Base-by-base conservation (phyloP, 2,329 filamentous ascomycete genomes). In the Colletotrichum musicola region DNA sequence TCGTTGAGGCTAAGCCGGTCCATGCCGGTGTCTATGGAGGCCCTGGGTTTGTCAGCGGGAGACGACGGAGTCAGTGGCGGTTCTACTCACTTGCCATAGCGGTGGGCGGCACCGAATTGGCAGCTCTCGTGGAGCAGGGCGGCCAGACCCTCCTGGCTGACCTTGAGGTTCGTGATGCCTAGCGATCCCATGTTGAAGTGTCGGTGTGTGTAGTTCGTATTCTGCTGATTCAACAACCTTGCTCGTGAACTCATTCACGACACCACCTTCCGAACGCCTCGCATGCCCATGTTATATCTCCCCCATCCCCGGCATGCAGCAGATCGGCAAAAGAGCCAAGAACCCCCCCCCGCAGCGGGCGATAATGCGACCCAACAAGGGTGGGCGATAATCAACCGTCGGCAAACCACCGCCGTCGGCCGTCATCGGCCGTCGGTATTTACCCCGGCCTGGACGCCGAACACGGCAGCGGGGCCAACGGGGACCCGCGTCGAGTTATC, bases 1-100 rank as follows among this genome's bases (percentile, higher is more conserved):
- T 94, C 88, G 2, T 90, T 90, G 20, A 95, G 84, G 3, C 92
- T 83, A 1, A 95, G 86, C 2, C 93, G 89, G 27, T 88, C 87
- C 92, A 95, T 95, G 66, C 93, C 93, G 1, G 90, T 92, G 68
- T 94, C 40, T 6, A 6, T n/a, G 40, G 40, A 42, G 1, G 40
- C 40, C 40, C 40, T 42, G 40, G 13, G 2, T 4, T 42, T 6
- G 40, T 42, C 40, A 42, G 40, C 7, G 35, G 13, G 35, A 38
- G 9, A 38, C 4, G 14, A 42, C 4, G 30, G 6, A 10, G 30
- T 9, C 1, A 35, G 22, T 25, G 3, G 3, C 3, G 30, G 30
- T 2, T 35, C 9, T 35, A 64, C 78, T 73, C 7, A 78, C 78
- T 38, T 63, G 50, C 75, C 75, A 38, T 74, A 76, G 18, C 72